phyloP scores from a whole-genome alignment of 441 rosid species.

The Erodium trifolium region DNA sequence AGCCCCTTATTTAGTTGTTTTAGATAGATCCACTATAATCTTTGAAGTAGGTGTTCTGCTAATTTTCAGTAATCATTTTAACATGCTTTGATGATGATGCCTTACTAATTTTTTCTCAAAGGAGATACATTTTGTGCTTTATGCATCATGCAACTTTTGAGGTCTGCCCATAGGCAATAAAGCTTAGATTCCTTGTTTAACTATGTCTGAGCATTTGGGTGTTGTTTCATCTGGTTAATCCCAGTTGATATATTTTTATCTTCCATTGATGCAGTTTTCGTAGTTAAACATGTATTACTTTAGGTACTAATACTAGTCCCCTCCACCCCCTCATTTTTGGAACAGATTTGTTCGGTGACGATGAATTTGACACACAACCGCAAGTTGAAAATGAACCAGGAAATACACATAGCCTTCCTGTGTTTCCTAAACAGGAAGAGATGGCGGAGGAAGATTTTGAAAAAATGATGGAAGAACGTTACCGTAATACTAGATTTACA shows the following conservation, averaged over 20 bases:
- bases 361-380: slow-evolving; percentile 29
- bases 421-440: slow-evolving; percentile 75
- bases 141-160: not conserved
- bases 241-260: too few relatives aligned
- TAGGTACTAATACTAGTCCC: not conserved
- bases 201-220: too few relatives aligned
- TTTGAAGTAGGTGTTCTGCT: not conserved
- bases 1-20: not conserved
- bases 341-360: slow-evolving; percentile 41
- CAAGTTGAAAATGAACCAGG: slow-evolving; percentile 36
- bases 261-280: too few relatives aligned
- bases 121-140: not conserved
- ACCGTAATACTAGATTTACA: slow-evolving; percentile 36
- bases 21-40: not conserved
- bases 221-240: too few relatives aligned
- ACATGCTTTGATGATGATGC: not conserved
- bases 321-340: slow-evolving; percentile 11
- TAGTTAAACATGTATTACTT: too few relatives aligned
- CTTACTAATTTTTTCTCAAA: too few relatives aligned
- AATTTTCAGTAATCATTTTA: not conserved
- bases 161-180: not conserved
- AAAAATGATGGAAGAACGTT: slow-evolving; percentile 78
- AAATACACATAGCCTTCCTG: slow-evolving; percentile 30
- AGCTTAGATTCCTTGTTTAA: not conserved
- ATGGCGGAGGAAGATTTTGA: slow-evolving; percentile 71